Evolutionary conservation across 257 asterid genomes (phyloP).

Genomic region (Catharanthus roseus): DNA sequence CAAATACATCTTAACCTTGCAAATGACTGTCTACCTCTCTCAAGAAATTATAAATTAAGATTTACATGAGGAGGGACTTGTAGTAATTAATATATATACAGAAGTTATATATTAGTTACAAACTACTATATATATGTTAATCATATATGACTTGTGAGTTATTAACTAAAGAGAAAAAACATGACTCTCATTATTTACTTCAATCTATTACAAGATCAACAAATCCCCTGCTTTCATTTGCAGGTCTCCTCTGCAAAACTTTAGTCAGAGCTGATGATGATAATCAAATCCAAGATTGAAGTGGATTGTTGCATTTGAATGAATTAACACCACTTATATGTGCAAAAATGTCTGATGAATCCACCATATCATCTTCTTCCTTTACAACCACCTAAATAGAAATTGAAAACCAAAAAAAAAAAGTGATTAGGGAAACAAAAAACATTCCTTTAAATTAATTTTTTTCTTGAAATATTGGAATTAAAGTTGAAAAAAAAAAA

Average conservation of each 20-base stretch:
- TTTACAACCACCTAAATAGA: conserved; percentile 38
- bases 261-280: conserved; percentile 8
- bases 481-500: neutral
- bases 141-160: neutral
- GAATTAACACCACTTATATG: conserved; percentile 74
- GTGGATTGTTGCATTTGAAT: conserved; percentile 66
- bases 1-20: conserved; percentile 1
- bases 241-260: conserved; percentile 30
- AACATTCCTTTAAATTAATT: neutral
- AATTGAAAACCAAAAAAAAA: neutral
- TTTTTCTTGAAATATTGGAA: neutral
- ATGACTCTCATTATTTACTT: neutral
- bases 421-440: neutral
- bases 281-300: conserved; percentile 65
- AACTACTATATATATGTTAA: neutral
- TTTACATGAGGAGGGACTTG: conserved; percentile 3
- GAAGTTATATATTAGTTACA: neutral
- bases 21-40: neutral
- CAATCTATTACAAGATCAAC: conserved; percentile 6
- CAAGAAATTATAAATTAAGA: neutral
- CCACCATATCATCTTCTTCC: conserved; percentile 57
- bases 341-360: conserved; percentile 52
- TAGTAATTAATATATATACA: conserved; percentile 5
- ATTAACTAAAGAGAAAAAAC: neutral
- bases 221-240: conserved; percentile 2